These are phyloP conservation scores for Tolypocladium tundrense DNA, from an alignment of 2,329 filamentous ascomycete genomes.

Conservation along the genomic window DNA sequence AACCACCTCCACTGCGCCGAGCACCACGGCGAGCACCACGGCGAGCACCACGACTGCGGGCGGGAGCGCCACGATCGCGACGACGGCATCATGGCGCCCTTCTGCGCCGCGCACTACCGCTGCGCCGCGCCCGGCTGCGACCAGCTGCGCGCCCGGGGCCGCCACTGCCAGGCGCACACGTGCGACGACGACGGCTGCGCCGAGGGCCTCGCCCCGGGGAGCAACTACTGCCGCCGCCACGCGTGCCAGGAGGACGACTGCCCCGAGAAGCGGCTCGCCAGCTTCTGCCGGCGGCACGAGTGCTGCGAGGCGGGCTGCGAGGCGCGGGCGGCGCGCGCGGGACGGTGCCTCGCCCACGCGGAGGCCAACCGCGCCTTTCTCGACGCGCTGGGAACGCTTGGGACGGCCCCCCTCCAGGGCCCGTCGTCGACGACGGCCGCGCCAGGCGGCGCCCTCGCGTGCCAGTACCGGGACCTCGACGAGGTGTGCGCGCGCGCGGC, in stretches of 20 bases:
- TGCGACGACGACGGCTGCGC: not conserved
- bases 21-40: not conserved
- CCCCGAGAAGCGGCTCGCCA: not conserved
- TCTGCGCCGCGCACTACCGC: not conserved
- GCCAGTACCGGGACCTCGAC: not conserved
- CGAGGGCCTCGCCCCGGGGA: not conserved
- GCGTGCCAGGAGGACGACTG: not conserved
- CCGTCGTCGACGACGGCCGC: not conserved
- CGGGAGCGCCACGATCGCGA: not conserved
- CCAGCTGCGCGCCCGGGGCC: not conserved
- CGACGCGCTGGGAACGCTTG: not conserved
- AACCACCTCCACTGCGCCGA: not conserved
- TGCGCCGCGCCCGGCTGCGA: not conserved
- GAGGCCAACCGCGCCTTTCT: not conserved
- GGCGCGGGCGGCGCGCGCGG: not conserved
- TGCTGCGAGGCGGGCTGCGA: not conserved
- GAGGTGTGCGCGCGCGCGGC: not conserved
- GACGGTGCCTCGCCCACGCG: not conserved
- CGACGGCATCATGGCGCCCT: not conserved
- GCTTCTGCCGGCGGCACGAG: not conserved
- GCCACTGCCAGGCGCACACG: not conserved
- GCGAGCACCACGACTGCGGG: not conserved
- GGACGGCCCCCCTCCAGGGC: no score
- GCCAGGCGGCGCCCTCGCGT: not conserved
- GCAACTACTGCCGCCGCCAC: not conserved